A percentile compares a stretch with the other conserved stretches of the same genome.
These are phyloP conservation scores for Saccharomycopsis crataegensis DNA, from an alignment of 1,139 yeast species.

Conservation along the genomic window DNA sequence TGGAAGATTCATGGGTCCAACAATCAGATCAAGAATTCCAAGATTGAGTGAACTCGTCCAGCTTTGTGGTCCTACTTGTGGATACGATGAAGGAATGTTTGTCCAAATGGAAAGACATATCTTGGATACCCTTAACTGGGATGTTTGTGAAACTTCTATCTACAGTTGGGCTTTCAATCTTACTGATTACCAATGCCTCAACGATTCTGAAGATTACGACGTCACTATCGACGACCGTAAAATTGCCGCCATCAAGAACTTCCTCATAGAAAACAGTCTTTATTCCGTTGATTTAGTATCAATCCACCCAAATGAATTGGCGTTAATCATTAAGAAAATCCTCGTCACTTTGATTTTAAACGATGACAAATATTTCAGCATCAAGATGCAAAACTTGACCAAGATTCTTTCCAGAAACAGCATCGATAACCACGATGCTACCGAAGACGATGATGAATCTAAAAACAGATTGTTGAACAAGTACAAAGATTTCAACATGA, in stretches of 20 bases:
- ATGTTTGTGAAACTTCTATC: constrained; percentile 49
- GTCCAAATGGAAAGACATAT: constrained; percentile 50
- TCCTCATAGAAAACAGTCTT: constrained; percentile 15
- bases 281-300: constrained; percentile 15
- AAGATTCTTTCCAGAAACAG: constrained; percentile 12
- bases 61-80: constrained; percentile 50
- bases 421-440: constrained; percentile 4
- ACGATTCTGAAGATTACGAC: constrained; percentile 1
- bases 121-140: constrained; percentile 55
- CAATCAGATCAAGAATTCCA: constrained; percentile 59
- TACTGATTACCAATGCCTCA: constrained; percentile 26
- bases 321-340: constrained; percentile 16
- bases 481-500: constrained; percentile 15
- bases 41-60: constrained; percentile 55
- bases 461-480: not conserved
- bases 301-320: constrained; percentile 16
- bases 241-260: constrained; percentile 16
- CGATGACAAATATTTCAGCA: constrained; percentile 18
- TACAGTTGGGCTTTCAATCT: constrained; percentile 43
- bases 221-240: constrained; percentile 8
- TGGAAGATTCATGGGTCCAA: constrained; percentile 58
- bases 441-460: not conserved
- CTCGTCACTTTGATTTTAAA: constrained; percentile 17
- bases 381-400: constrained; percentile 11
- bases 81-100: constrained; percentile 54